Evolutionary conservation across 129 eudicot genomes (phyloP), one percentile per base, ranked within the genome.

Genomic region (Lactuca sativa): DNA sequence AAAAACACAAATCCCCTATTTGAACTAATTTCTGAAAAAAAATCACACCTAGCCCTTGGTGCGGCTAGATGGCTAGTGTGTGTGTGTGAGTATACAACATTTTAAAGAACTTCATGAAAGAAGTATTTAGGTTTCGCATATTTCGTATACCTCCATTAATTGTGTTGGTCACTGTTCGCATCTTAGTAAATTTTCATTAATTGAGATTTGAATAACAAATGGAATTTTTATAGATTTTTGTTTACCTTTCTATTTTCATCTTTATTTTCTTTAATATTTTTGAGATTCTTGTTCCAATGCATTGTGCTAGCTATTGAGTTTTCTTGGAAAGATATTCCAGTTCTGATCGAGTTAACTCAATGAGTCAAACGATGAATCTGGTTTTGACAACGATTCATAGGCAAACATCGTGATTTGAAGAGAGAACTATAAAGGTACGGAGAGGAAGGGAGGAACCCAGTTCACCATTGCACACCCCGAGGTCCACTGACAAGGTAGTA

Each of bases 401-500:
- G 25, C 38, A 58, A 51, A 49, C 36, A 13, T 44, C 30, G 74
- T 43, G 81, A 62, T 75, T 77, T 71, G 82, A 55, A 61, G 62
- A 56, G 6, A 13, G 59, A 13, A 41, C 14, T 17, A 18, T 12
- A 44, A 67, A 66, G 52, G 11, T 31, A 83, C 81, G 82, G 83
- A 83, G 30, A 85, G 85, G 80, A 92, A 90, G 57, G 97, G 92
- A 62, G 86, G 80, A 33, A 81, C 60, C 88, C 11, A 62, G 69
- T 38, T 90, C 97, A 5, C 97, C 97, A 1, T 78, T 85, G 7
- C 92, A 85, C 9, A 88, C 97, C 1, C 97, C 97, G 2, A 76
- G 85, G 65, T 85, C 97, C 13, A 75, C 72, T 25, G 97, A 91
- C 33, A 91, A 85, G 73, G 72, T 81, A 0, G 56, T 64, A 14